Evolutionary conservation across 257 asterid genomes (phyloP).

Genomic region (Verbena officinalis): DNA sequence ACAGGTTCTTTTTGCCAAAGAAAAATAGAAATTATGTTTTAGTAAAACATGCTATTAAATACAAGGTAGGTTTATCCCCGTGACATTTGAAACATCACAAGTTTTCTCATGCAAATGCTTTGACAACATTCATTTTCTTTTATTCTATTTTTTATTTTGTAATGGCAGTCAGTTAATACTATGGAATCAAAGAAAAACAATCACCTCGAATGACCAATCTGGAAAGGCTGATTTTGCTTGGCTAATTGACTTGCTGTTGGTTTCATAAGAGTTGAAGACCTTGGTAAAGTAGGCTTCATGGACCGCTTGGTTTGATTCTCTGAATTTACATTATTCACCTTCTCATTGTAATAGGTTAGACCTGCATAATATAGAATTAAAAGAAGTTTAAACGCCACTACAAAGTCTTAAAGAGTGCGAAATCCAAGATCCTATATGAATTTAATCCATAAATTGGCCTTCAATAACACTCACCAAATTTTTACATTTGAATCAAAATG

Average conservation of each 20-base stretch:
- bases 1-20: neutral
- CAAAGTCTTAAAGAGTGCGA: neutral
- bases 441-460: conserved; percentile 6
- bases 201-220: conserved; percentile 61
- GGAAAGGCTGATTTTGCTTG: conserved; percentile 71
- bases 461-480: conserved; percentile 11
- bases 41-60: neutral
- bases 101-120: conserved; percentile 16
- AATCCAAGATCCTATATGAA: conserved; percentile 10
- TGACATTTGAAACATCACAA: conserved; percentile 14
- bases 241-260: conserved; percentile 97
- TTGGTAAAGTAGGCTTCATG: conserved; percentile 55
- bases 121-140: too few relatives aligned
- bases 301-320: conserved; percentile 47
- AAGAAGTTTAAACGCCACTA: neutral
- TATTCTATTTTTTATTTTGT: too few relatives aligned
- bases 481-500: neutral
- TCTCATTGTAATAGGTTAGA: conserved; percentile 54
- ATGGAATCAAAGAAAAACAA: conserved; percentile 20
- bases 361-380: conserved; percentile 48
- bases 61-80: neutral
- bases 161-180: neutral
- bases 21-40: neutral
- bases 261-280: conserved; percentile 91
- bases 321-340: conserved; percentile 39